A percentile compares a stretch with the other conserved stretches of the same genome.
These are phyloP conservation scores for Termitomyces sp. DNA, from an alignment of 768 basidiomycete genomes.

Conservation along the genomic window DNA sequence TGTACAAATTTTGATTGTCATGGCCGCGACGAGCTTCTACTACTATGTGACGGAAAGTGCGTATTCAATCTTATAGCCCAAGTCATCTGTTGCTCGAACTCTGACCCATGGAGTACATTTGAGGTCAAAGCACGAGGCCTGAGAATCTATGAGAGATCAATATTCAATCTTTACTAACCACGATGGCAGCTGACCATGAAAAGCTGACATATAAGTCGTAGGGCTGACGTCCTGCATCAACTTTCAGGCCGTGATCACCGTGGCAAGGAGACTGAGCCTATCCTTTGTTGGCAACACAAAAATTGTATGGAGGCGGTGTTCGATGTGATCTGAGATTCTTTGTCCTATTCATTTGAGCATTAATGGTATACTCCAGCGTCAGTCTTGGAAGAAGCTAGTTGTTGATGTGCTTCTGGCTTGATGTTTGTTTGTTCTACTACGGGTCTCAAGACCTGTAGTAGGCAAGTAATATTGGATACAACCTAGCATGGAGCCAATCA, in stretches of 20 bases:
- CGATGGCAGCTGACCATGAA: no score
- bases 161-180: no score
- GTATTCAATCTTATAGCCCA: not conserved
- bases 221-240: not conserved
- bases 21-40: not conserved
- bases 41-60: not conserved
- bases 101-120: not conserved
- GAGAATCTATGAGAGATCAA: no score
- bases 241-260: not conserved
- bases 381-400: not conserved
- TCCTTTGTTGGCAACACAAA: no score
- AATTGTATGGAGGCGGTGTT: not conserved
- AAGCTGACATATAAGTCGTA: no score
- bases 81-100: not conserved
- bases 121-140: no score
- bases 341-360: not conserved
- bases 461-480: not conserved
- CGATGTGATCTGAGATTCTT: not conserved
- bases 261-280: not conserved
- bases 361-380: not conserved
- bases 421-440: not conserved
- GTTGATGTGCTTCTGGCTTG: not conserved
- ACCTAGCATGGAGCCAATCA: not conserved
- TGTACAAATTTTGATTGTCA: not conserved
- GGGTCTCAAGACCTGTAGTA: not conserved